Conservation (phyloP, 768 basidiomycete species). For the Mycena amicta region DNA sequence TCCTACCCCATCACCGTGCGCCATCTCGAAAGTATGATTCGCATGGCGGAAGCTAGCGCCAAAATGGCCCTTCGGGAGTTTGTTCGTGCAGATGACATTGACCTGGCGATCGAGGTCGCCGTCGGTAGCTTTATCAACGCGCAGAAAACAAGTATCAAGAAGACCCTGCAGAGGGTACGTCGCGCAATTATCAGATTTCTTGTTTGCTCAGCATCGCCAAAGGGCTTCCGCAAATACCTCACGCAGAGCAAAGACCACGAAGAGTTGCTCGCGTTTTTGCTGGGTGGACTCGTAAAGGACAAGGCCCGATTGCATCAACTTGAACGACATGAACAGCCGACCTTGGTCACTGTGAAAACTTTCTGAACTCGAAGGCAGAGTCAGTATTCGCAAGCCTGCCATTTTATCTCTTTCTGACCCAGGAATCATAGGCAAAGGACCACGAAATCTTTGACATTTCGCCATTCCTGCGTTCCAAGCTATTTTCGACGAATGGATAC, state of each 20-base stretch:
- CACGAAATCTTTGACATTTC: slow-evolving; percentile 92
- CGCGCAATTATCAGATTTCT: not conserved
- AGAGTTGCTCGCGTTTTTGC: slow-evolving; percentile 90
- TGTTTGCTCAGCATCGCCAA: not conserved
- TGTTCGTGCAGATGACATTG: slow-evolving; percentile 94
- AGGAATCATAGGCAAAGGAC: slow-evolving; percentile 76
- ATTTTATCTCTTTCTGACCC: not conserved
- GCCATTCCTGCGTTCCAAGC: slow-evolving; percentile 81
- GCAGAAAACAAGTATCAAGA: slow-evolving; percentile 98
- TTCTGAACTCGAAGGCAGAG: slow-evolving; percentile 85
- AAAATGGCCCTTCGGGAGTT: slow-evolving; percentile 98
- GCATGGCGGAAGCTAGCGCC: slow-evolving; percentile 97
- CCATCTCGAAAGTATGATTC: slow-evolving; percentile 96
- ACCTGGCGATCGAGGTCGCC: slow-evolving; percentile 94
- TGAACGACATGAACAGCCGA: slow-evolving; percentile 77
- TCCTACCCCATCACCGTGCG: slow-evolving; percentile 98
- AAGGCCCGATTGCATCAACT: slow-evolving; percentile 83
- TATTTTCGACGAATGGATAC: slow-evolving; percentile 92
- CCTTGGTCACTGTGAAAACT: slow-evolving; percentile 74
- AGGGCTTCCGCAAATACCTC: slow-evolving; percentile 98
- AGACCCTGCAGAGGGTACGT: slow-evolving; percentile 90
- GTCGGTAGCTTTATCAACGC: slow-evolving; percentile 94
- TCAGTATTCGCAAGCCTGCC: slow-evolving; percentile 30
- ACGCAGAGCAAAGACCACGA: slow-evolving; percentile 96
- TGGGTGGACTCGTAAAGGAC: slow-evolving; percentile 92